phyloP scores from a whole-genome alignment of 78 protist genomes.

The Mantamonas sphyraenae region DNA sequence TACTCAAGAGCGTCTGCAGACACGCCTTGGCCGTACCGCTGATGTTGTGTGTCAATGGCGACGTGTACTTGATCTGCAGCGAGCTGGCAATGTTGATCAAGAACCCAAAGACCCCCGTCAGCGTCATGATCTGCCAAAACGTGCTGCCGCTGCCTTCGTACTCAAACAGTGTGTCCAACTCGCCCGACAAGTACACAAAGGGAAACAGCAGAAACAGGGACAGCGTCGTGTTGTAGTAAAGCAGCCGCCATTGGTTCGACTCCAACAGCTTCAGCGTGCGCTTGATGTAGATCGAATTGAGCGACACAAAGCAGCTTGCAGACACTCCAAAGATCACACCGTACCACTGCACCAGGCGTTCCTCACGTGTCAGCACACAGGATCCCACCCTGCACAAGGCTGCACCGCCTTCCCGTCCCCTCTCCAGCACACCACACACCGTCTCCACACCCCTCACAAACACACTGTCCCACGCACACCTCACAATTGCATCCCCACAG shows the following conservation, averaged over 20 bases:
- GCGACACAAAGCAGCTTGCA: constrained; percentile 58
- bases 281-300: constrained; percentile 70
- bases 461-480: too few species aligned
- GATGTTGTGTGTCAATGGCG: constrained; percentile 71
- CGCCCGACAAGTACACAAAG: constrained; percentile 48
- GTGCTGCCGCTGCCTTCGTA: not conserved
- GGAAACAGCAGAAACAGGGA: constrained; percentile 52
- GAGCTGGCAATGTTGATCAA: constrained; percentile 57
- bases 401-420: too few species aligned
- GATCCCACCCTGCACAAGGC: too few species aligned
- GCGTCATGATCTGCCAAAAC: constrained; percentile 52
- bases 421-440: too few species aligned
- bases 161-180: not conserved
- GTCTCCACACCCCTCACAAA: too few species aligned
- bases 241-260: constrained; percentile 55
- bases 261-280: constrained; percentile 37
- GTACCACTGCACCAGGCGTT: too few species aligned
- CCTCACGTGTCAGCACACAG: too few species aligned
- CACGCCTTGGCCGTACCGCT: constrained; percentile 75
- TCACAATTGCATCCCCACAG: too few species aligned
- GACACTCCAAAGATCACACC: constrained; percentile 71
- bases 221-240: constrained; percentile 63
- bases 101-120: constrained; percentile 53
- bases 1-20: constrained; percentile 62
- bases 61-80: constrained; percentile 72